Base-by-base conservation (phyloP, 495 filamentous ascomycete species). In the Hyaloscypha hepaticicola region DNA sequence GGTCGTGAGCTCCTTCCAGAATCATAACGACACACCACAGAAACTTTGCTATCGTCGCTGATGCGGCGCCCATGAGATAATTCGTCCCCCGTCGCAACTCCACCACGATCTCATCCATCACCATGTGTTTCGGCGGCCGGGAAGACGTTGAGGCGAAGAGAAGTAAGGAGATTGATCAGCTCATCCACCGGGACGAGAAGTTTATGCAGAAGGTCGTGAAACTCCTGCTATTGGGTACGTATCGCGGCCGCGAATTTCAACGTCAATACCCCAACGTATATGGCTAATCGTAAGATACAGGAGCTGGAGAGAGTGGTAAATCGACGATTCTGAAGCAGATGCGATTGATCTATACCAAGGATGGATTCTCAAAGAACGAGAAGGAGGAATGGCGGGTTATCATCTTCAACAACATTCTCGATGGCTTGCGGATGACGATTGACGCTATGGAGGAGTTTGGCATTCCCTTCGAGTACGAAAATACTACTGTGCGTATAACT, bases 291-390 rank as follows among this genome's bases (percentile, higher is more conserved):
- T 22, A 6, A 58, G 57, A 24, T 55, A 63, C 75, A 98, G 95
- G 95, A 74, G 95, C 95, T 71, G 95, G 95, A 71, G 95, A 99
- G 79, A 96, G 92, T 29, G 95, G 95, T 50, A 99, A 99, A 75
- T 99, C 95, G 8, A 99, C 95, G 6, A 93, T 99, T 64, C 84
- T 99, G 58, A 99, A 99, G 80, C 95, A 99, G 82, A 99, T 99
- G 95, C 93, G 94, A 72, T 88, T 99, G 76, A 98, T 99, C 70
- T 93, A 99, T 73, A 88, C 92, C 48, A 85, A 91, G 74, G 69
- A 72, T 52, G 95, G 96, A 24, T 98, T 97, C 75, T 91, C 90
- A 50, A 87, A 93, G 69, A 88, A 87, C 68, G 95, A 99, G 75
- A 90, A 94, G 69, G 87, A 93, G 67, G 92, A 96, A 78, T 96